Evolutionary conservation across 306 rosid species (phyloP).

Genomic region (Hippophae gyantsensis): DNA sequence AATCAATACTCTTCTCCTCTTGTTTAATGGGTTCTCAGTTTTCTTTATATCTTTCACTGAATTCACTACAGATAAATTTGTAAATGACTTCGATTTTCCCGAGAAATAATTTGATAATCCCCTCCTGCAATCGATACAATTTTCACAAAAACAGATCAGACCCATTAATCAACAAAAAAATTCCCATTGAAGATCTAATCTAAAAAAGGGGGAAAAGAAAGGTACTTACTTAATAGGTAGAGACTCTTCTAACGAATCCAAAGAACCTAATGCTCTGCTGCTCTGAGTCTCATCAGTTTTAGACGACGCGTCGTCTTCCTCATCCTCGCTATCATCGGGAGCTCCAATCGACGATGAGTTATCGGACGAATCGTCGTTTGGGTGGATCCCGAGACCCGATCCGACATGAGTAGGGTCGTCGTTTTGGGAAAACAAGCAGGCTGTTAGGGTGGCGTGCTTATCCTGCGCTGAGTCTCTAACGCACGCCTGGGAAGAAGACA

Average conservation of each 20-base stretch:
- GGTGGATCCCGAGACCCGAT: constrained; percentile 15
- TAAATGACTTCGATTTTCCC: constrained; percentile 88
- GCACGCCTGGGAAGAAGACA: constrained; percentile 26
- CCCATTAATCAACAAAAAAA: no score
- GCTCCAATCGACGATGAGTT: constrained; percentile 81
- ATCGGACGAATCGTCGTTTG: constrained; percentile 39
- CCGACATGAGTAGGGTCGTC: constrained; percentile 1
- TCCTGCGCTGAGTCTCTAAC: constrained; percentile 13
- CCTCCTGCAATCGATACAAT: constrained; percentile 38
- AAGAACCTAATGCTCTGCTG: constrained; percentile 34
- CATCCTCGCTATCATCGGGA: constrained; percentile 53
- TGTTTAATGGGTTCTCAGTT: constrained; percentile 71
- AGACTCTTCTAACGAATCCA: constrained; percentile 61
- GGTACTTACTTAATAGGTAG: constrained; percentile 77
- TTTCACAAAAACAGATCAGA: constrained; percentile 1
- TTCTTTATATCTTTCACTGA: constrained; percentile 49
- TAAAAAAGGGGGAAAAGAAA: no score
- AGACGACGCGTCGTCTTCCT: constrained; percentile 22
- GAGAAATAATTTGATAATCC: constrained; percentile 72
- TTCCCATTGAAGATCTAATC: no score
- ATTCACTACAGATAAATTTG: constrained; percentile 50
- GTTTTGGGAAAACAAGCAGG: constrained; percentile 19
- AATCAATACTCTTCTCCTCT: constrained; percentile 61
- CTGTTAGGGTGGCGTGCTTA: constrained; percentile 2
- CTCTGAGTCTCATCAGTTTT: constrained; percentile 30